Base-by-base conservation (phyloP, 306 rosid genomes). In the Quercus agrifolia region DNA sequence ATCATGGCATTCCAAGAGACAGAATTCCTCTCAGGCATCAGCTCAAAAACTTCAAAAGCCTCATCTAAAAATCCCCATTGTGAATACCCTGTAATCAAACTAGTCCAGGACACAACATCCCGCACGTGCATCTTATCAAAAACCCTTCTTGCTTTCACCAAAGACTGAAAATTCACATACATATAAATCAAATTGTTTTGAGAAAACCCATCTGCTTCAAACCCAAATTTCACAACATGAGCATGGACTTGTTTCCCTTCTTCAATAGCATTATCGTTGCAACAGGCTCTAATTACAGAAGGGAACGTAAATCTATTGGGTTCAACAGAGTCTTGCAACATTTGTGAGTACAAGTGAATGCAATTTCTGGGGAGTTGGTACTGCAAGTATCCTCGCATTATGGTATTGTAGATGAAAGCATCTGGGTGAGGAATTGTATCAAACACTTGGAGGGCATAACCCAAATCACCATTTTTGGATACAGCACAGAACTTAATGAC, bases 1-100 rank as follows among this genome's bases (percentile, higher is more conserved):
- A 87, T 86, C 89, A 90, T 85, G 69, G 91, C 92, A 52, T 90
- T 90, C 97, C 97, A 92, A 70, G 93, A 81, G 67, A 82, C 89
- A 67, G 87, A 78, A 23, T 78, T 84, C 73, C 70, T 86, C 46
- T 85, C 86, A 0, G 89, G 92, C 90, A 87, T 88, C 71, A 80
- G 82, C 30, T 89, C 81, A 41, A 90, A 92, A 23, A 89, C 75
- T 28, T 66, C 59, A 35, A 81, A 86, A 14, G 93, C 92, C 54
- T 87, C 80, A 11, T 92, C 92, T 20, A 89, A 74, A 7, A 77
- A 59, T 1, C 94, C 93, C 55, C 73, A 82, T 1, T 56, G 86
- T 18, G 93, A 84, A 77, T 84, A 86, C 25, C 94, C 93, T 15
- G 93, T 66, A 35, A 90, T 61, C 83, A 92, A 70, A 7, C 81